Evolutionary conservation across 2,329 filamentous ascomycete genomes (phyloP), one percentile per base, ranked within the genome.

Genomic region (Aureobasidium mangrovei): DNA sequence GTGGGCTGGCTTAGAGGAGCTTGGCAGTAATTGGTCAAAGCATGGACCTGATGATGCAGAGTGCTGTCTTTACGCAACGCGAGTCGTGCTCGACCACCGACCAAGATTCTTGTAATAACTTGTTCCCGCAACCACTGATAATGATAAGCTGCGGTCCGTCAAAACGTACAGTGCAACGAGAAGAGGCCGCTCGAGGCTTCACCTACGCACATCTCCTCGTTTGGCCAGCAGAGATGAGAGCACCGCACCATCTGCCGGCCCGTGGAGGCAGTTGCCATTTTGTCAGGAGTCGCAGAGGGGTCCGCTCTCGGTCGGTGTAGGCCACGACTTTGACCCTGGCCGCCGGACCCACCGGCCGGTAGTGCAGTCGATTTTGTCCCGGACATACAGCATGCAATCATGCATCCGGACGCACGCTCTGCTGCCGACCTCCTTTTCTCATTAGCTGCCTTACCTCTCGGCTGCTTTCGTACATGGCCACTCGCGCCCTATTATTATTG

Each of bases 291-390:
- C 45, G 45, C 45, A 48, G 33, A 26, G 35, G 39, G 45, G 45
- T 24, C 45, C 35, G 45, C 33, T 33, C 45, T 35, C 45, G 45
- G 33, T 48, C 45, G 35, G 35, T 38, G 39, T 31, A 51, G 47
- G 38, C 47, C 47, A 51, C 47, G 18, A 48, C 7, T 7, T 46
- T 36, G 43, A 48, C 45, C 45, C 45, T 48, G 45, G 27, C 26
- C 45, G 45, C 26, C 45, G 45, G 45, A 9, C 35, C 5, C 18
- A 18, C 45, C 45, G 39, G 32, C 29, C 47, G 47, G 47, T 41
- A 51, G 47, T 51, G 29, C n/a, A 12, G 29, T 33, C 47, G 47
- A 28, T 51, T 51, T 41, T 33, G 8, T 10, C 7, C 4, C 12
- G n/a, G 5, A 26, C 38, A 39, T 49, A 39, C 33, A 46, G 43